Evolutionary conservation across 345 rosid genomes (phyloP), one percentile per base, ranked within the genome.

Genomic region (Noccaea bulbosa): DNA sequence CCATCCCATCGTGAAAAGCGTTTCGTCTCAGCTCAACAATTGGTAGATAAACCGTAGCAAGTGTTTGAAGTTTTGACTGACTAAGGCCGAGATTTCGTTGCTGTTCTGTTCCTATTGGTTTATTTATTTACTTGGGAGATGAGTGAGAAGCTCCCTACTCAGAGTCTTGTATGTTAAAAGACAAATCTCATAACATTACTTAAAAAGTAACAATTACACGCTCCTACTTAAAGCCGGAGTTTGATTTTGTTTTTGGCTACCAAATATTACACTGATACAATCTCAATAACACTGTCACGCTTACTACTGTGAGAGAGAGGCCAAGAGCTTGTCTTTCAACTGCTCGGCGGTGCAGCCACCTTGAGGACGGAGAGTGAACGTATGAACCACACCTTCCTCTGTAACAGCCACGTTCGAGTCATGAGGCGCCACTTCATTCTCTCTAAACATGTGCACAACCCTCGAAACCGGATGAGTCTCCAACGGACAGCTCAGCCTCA

Each of bases 1-100:
- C 81, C 98, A 91, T 82, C 96, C 93, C 3, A 74, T 91, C 16
- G 86, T 85, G 3, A 91, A 93, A 78, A 94, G 90, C 69, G 71
- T 91, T 50, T 79, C 89, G 0, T 65, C 95, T 0, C 88, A 91
- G 85, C 76, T 89, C 78, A 84, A 84, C 70, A 87, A 91, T 62
- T 94, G 99, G 99, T 91, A 75, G 79, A 70, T 53, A 11, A 60
- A 35, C 35, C 15, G 2, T 37, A 51, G 56, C 0, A 27, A 27
- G 68, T 22, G 39, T 6, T 38, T 1, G 5, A 64, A 24, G 6
- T 63, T 67, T 72, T 64, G 71, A 3, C 30, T 27, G 30, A 27
- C 30, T 27, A 27, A 27, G 30, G 30, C 30, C 30, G 30, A 27
- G 24, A 22, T 22, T 22, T 22, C 24, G 24, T 22, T 22, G 24